These are phyloP conservation scores for Leucocoprinus birnbaumii DNA, from an alignment of 768 basidiomycete genomes.

Conservation along the genomic window DNA sequence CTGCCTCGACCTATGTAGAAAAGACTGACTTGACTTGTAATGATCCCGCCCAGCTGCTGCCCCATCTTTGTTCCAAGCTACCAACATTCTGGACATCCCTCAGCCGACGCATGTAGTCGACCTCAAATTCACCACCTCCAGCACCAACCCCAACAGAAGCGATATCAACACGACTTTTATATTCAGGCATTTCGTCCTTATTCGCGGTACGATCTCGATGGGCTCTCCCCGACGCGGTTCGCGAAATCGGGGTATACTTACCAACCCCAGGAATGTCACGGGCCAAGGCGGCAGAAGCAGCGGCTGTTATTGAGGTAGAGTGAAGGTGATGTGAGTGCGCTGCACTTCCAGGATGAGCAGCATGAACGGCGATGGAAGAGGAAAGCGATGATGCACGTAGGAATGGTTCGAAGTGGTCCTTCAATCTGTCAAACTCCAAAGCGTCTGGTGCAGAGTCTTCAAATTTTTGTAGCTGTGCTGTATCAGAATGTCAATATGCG, in stretches of 20 bases:
- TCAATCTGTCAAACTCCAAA: slow-evolving; percentile 89
- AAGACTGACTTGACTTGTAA: slow-evolving; percentile 58
- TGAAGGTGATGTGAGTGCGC: slow-evolving; percentile 71
- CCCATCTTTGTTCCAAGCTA: slow-evolving; percentile 77
- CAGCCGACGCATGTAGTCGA: slow-evolving; percentile 65
- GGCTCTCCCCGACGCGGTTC: slow-evolving; percentile 41
- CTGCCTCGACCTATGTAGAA: neutral
- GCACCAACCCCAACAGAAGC: slow-evolving; percentile 49
- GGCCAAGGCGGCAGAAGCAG: slow-evolving; percentile 84
- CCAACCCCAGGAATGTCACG: slow-evolving; percentile 83
- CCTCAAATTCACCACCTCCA: slow-evolving; percentile 67
- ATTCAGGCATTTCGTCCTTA: slow-evolving; percentile 77
- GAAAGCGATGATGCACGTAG: slow-evolving; percentile 80
- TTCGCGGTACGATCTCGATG: slow-evolving; percentile 64
- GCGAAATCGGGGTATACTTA: slow-evolving; percentile 68
- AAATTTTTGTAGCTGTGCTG: slow-evolving; percentile 88
- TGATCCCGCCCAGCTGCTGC: slow-evolving; percentile 72
- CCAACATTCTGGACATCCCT: slow-evolving; percentile 64
- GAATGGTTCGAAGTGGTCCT: slow-evolving; percentile 96
- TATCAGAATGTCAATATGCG: neutral
- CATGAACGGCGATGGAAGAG: slow-evolving; percentile 49
- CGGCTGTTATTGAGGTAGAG: slow-evolving; percentile 81
- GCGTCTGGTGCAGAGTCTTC: slow-evolving; percentile 85
- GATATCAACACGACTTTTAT: slow-evolving; percentile 69
- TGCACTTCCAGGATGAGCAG: slow-evolving; percentile 42